A percentile compares a stretch with the other conserved stretches of the same genome.
These are phyloP conservation scores for Corniculantispora saksenae DNA, from an alignment of 2,329 filamentous ascomycete species.

Conservation along the genomic window DNA sequence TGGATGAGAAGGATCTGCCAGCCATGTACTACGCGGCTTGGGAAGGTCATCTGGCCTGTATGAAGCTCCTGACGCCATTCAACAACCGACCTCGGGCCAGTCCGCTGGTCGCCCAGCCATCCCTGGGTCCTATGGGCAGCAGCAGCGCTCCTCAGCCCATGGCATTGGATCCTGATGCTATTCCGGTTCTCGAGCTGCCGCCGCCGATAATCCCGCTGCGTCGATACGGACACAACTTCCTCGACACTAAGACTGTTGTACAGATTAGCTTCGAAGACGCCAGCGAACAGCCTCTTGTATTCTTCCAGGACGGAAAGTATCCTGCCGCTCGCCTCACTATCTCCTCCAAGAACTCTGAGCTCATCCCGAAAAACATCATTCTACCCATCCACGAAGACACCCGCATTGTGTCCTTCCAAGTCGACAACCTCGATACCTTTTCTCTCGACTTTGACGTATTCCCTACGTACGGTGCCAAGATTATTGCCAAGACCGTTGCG, in stretches of 20 bases:
- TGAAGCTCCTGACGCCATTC: constrained; percentile 76
- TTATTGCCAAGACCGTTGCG: constrained; percentile 94
- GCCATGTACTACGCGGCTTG: constrained; percentile 98
- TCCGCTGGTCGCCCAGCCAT: constrained; percentile 45
- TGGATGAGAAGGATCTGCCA: constrained; percentile 89
- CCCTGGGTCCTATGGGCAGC: constrained; percentile 46
- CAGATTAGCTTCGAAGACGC: constrained; percentile 85
- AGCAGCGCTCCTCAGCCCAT: constrained; percentile 59
- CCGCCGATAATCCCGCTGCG: constrained; percentile 94
- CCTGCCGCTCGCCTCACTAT: constrained; percentile 93
- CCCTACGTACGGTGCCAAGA: constrained; percentile 94
- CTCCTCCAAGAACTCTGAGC: constrained; percentile 91
- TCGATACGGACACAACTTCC: constrained; percentile 95
- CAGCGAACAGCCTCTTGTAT: constrained; percentile 77
- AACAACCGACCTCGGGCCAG: constrained; percentile 47
- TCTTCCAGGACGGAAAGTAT: constrained; percentile 96
- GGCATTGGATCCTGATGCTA: constrained; percentile 79
- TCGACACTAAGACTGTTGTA: constrained; percentile 95
- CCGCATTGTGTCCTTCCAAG: constrained; percentile 89
- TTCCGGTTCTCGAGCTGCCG: constrained; percentile 86
- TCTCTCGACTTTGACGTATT: constrained; percentile 97
- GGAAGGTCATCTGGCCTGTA: constrained; percentile 95
- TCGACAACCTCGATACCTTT: constrained; percentile 90
- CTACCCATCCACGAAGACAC: constrained; percentile 96
- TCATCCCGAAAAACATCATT: constrained; percentile 95